Evolutionary conservation across 2,329 filamentous ascomycete genomes (phyloP).

Genomic region (Monosporascus sp.): DNA sequence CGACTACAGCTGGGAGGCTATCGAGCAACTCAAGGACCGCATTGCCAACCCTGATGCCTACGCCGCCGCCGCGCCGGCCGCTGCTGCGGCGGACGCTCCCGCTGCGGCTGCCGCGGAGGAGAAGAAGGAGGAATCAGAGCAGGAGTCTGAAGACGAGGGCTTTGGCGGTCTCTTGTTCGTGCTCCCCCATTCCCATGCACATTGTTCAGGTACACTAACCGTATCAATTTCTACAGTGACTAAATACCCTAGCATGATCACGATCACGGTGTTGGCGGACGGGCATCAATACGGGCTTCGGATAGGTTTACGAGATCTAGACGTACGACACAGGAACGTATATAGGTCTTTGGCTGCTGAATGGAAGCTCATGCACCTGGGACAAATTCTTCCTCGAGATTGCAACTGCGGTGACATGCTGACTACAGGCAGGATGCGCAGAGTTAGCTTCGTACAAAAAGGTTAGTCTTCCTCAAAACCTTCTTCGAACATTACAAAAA

Average conservation of each 20-base stretch:
- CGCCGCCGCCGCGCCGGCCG: conserved; percentile 72
- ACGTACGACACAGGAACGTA: conserved; percentile 26
- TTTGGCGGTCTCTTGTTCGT: conserved; percentile 77
- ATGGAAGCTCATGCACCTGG: conserved; percentile 29
- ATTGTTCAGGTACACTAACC: conserved; percentile 30
- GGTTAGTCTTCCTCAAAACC: conserved; percentile 36
- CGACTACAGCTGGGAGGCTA: conserved; percentile 90
- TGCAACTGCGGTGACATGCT: conserved; percentile 20
- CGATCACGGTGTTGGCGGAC: conserved; percentile 31
- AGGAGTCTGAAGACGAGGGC: conserved; percentile 63
- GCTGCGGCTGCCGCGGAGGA: conserved; percentile 51
- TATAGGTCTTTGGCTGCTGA: conserved; percentile 45
- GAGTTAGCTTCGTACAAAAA: conserved; percentile 21
- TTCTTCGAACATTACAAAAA: conserved; percentile 1
- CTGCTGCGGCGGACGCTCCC: conserved; percentile 48
- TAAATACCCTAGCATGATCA: conserved; percentile 39
- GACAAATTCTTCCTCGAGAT: conserved; percentile 6
- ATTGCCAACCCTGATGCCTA: conserved; percentile 99
- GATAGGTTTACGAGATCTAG: conserved; percentile 36
- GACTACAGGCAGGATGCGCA: conserved; percentile 6
- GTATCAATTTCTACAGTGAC: conserved; percentile 33
- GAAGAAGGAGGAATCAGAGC: conserved; percentile 61
- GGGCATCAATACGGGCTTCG: conserved; percentile 35
- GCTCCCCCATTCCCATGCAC: background rate
- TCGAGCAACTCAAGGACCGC: conserved; percentile 97